Conservation (phyloP, 2,329 filamentous ascomycete species). For the Pseudopithomyces maydicus region DNA sequence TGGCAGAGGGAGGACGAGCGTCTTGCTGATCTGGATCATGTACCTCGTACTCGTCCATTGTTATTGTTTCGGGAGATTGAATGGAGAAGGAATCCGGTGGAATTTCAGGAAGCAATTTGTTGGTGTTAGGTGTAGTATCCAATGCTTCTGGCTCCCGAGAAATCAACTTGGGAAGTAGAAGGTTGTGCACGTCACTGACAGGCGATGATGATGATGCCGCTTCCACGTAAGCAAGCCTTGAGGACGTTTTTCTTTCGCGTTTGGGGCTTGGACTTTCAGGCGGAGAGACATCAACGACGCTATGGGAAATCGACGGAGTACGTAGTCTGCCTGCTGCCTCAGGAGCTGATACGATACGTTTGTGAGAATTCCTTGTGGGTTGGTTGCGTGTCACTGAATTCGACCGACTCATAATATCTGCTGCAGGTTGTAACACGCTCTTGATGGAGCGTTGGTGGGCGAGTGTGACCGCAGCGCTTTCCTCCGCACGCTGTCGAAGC, state of each 20-base stretch:
- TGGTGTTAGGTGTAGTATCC: constrained; percentile 18
- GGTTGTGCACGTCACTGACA: constrained; percentile 11
- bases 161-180: constrained; percentile 23
- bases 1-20: constrained; percentile 24
- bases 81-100: constrained; percentile 10
- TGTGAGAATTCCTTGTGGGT: constrained; percentile 24
- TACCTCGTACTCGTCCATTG: constrained; percentile 13
- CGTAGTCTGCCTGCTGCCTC: constrained; percentile 23
- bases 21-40: constrained; percentile 19
- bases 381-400: constrained; percentile 25
- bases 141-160: constrained; percentile 7
- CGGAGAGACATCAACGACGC: constrained; percentile 28
- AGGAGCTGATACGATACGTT: constrained; percentile 42
- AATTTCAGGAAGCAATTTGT: constrained; percentile 29
- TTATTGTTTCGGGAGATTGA: constrained; percentile 7
- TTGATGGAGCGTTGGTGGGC: constrained; percentile 39
- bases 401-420: constrained; percentile 38
- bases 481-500: constrained; percentile 27
- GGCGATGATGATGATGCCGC: constrained; percentile 21
- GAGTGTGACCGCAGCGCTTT: constrained; percentile 36
- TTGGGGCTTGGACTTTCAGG: constrained; percentile 25
- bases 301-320: constrained; percentile 17
- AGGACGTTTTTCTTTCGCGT: constrained; percentile 8
- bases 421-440: constrained; percentile 39
- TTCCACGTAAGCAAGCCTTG: constrained; percentile 14